These are phyloP conservation scores for Pyrenophora tritici-repentis DNA, from an alignment of 2,329 filamentous ascomycete species.

Conservation along the genomic window DNA sequence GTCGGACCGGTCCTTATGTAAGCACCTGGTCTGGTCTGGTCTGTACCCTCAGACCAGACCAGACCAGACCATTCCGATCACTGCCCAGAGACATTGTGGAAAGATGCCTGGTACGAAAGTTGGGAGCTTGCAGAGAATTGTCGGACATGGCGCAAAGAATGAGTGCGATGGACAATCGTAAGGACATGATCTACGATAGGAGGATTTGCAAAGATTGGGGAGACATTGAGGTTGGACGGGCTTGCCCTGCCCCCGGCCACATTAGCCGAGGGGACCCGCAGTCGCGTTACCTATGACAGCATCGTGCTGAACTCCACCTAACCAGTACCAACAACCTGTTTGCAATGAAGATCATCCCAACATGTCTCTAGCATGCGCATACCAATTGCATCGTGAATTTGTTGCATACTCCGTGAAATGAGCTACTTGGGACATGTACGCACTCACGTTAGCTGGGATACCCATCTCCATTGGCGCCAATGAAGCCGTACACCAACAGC, in stretches of 20 bases:
- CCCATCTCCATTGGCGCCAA: slow-evolving; percentile 56
- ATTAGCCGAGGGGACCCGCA: slow-evolving; percentile 12
- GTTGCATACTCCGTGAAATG: not conserved
- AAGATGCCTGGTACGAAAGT: no score
- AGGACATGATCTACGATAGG: no score
- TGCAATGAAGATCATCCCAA: slow-evolving; percentile 2
- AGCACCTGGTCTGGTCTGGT: no score
- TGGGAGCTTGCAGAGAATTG: no score
- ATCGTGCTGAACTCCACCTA: slow-evolving; percentile 24
- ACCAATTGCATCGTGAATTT: not conserved
- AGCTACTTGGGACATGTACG: slow-evolving; percentile 26
- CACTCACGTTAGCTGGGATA: slow-evolving; percentile 49
- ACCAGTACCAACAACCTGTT: slow-evolving; percentile 20
- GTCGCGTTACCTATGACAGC: slow-evolving; percentile 30
- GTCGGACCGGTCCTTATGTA: no score
- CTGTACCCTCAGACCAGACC: no score
- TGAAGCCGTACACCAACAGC: slow-evolving; percentile 56
- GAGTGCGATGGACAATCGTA: no score
- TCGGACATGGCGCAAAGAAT: no score
- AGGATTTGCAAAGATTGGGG: no score
- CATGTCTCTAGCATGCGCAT: slow-evolving; percentile 7
- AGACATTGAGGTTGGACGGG: not conserved
- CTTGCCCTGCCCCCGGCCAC: not conserved
- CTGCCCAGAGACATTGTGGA: no score
- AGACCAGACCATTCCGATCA: no score